Evolutionary conservation across 306 rosid species (phyloP), one percentile per base, ranked within the genome.

Genomic region (Canavalia ensiformis): DNA sequence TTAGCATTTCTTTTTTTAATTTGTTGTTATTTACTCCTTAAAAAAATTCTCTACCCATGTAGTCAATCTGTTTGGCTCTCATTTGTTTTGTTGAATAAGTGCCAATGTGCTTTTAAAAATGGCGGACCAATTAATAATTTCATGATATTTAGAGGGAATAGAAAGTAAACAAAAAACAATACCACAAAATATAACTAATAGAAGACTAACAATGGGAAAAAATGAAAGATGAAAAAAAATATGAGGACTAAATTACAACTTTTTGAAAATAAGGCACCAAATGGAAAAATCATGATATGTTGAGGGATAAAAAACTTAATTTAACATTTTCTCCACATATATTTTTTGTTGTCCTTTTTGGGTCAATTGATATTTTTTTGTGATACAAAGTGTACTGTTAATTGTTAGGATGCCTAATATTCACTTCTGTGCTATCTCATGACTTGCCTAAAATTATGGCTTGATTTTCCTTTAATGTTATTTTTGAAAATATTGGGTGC

Each of bases 291-390:
- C 25, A 37, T 37, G 2, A 37, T 37, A 37, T 37, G 41, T 37
- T 37, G 41, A 37, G 41, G 41, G 41, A 2, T 37, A 37, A 2
- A 37, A 37, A 37, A 37, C 3, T 37, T 37, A 59, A 59, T 57
- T 29, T 57, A 57, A 10, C 41, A 7, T 63, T 0, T 12, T 72
- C 39, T 71, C 64, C 12, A 44, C 39, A 57, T 82, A 55, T 59
- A 73, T 81, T 73, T 58, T 55, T 8, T 71, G 6, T 76, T 72
- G 55, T 52, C 73, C 28, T 51, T 74, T 73, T 51, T 37, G 29
- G 54, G 44, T 25, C 25, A 66, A 54, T 74, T 79, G 64, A 8
- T 41, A 31, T 68, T 41, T 28, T 5, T 82, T 7, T 50, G 56
- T 56, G 68, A 80, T 63, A 45, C 66, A 59, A 69, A 66, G 25